Percentiles rank a stretch among this genome's conserved stretches.
phyloP scores from a whole-genome alignment of 2,329 filamentous ascomycete species.

The Pseudocercospora ulei region DNA sequence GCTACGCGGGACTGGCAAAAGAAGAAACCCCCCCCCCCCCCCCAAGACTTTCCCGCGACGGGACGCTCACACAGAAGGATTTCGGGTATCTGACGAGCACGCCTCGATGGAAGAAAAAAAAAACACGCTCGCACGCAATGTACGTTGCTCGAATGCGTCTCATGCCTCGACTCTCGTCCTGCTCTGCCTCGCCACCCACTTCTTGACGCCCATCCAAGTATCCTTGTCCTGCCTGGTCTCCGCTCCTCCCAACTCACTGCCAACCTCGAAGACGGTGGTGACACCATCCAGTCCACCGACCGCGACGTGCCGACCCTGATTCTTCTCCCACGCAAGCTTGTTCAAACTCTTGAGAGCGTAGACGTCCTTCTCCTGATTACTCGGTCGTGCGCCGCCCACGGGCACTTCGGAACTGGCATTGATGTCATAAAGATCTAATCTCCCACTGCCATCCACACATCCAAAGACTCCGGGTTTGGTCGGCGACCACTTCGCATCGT shows the following conservation, averaged over 20 bases:
- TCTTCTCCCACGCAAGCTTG: slow-evolving; percentile 86
- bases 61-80: background rate
- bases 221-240: slow-evolving; percentile 64
- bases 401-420: slow-evolving; percentile 88
- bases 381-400: slow-evolving; percentile 56
- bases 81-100: slow-evolving; percentile 7
- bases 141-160: slow-evolving; percentile 1
- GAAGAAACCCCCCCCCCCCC: too few relatives aligned
- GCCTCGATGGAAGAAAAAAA: too few relatives aligned
- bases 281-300: slow-evolving; percentile 87
- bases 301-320: slow-evolving; percentile 75
- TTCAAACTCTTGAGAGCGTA: slow-evolving; percentile 65
- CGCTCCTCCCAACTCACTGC: slow-evolving; percentile 68
- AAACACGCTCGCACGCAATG: slow-evolving; percentile 3
- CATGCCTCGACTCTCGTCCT: slow-evolving; percentile 24
- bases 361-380: slow-evolving; percentile 32
- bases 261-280: slow-evolving; percentile 87
- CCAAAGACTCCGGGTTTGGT: slow-evolving; percentile 90
- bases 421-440: slow-evolving; percentile 90
- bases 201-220: slow-evolving; percentile 90
- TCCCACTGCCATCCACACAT: slow-evolving; percentile 84
- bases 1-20: too few relatives aligned
- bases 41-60: too few relatives aligned
- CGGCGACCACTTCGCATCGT: slow-evolving; percentile 91
- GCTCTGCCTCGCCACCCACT: slow-evolving; percentile 54